Evolutionary conservation across 768 basidiomycete species (phyloP), one percentile per base, ranked within the genome.

Genomic region (Mycena haematopus): DNA sequence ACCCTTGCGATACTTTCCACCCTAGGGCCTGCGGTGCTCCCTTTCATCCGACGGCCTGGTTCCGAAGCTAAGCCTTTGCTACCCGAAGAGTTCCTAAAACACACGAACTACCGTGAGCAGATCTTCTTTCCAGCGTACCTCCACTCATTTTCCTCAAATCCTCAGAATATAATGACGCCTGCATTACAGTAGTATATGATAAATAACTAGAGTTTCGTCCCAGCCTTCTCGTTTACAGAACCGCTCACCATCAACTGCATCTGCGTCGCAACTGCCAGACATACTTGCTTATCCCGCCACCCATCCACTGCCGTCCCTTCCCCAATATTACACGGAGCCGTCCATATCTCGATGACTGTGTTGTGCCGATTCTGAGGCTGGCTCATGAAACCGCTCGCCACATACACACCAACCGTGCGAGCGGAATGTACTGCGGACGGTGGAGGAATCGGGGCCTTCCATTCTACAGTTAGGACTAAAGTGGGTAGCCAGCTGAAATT

Each of bases 401-500:
- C 35, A 58, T 77, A 79, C 8, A 80, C 14, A 6, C 76, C 80
- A 10, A 82, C 74, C 1, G 79, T 80, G 19, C 65, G 61, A 31
- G 56, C 31, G 3, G 67, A 50, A 31, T 64, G 55, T n/a, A 46
- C 31, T 27, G 40, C 24, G 7, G 65, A 62, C 11, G 60, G 60
- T 21, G 62, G 46, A 3, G 65, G 67, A 1, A 68, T 65, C 8
- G 62, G 56, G 6, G 79, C 78, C 68, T 88, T 89, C 77, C 87
- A 90, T 63, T 90, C 86, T 17, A 91, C 60, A 0, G 83, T 75
- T 61, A 90, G 76, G 0, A 80, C 77, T 73, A 90, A 77, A 0
- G 89, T 90, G n/a, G 87, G 86, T 66, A 76, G 84, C 89, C 87
- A 89, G 45, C 85, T 55, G 45, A 10, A 25, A 24, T 62, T 17